Evolutionary conservation across 2,329 filamentous ascomycete species (phyloP), one percentile per base, ranked within the genome.

Genomic region (Ceratocystis destructans): DNA sequence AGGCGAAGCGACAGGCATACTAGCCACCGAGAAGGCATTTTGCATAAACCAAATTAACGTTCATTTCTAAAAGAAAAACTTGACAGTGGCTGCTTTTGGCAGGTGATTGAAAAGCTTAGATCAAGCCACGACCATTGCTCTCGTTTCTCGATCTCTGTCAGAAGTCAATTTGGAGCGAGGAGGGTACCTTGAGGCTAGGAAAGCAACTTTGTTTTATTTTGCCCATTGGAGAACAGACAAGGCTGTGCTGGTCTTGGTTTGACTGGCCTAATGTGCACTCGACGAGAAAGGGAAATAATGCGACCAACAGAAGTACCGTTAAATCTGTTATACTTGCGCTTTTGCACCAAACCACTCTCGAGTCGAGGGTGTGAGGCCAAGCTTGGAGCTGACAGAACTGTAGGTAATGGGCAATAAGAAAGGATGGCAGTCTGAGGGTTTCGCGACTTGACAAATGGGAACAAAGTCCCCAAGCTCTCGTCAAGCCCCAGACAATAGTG

Each of bases 81-180:
- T 57, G 53, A 25, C 53, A 37, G 53, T 57, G 53, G 25, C 25
- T 57, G 25, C 25, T 33, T 57, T 22, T 57, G 53, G 53, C 53
- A 57, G 53, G 25, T 57, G 53, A 57, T 33, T 57, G 53, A 33
- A 53, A 53, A 57, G 53, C 53, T 57, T 57, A 33, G 53, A 57
- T 57, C 53, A 57, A 7, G 25, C 53, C 53, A 57, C 33, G 53
- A 57, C 25, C 25, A 31, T 57, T 57, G 33, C 53, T 37, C 12
- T 57, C 5, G 53, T 57, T 37, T 57, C 53, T 57, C 53, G 25
- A 57, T 57, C 53, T 57, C 48, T 53, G 48, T 53, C n/a, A 53
- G 46, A 53, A 53, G 48, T 53, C 48, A 53, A 25, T 53, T 53
- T 20, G 33, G 48, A 12, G 33, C 33, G 33, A 10, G 48, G 46